These are phyloP conservation scores for Primulina huaijiensis DNA, from an alignment of 257 asterid species.

Conservation along the genomic window DNA sequence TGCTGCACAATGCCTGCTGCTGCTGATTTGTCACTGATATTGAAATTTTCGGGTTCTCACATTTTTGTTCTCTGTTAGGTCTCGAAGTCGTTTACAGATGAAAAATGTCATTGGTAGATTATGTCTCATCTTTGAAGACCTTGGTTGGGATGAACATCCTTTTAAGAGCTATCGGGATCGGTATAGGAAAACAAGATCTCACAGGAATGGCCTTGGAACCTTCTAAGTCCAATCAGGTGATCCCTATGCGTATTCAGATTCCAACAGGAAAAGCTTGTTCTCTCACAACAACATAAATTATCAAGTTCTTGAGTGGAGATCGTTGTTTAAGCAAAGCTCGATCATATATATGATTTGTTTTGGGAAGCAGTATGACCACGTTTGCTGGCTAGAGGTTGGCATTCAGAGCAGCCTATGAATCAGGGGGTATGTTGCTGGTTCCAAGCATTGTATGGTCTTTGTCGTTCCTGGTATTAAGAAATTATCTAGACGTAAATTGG, in stretches of 20 bases:
- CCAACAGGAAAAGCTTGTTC: conserved; percentile 77
- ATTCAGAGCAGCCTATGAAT: conserved; percentile 42
- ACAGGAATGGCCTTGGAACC: conserved; percentile 51
- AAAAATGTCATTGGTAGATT: conserved; percentile 46
- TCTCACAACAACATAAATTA: conserved; percentile 49
- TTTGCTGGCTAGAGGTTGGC: conserved; percentile 80
- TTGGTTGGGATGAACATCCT: conserved; percentile 53
- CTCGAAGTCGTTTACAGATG: conserved; percentile 44
- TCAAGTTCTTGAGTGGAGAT: conserved; percentile 61
- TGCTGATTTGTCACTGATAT: too few relatives aligned
- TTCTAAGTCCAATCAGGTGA: conserved; percentile 37
- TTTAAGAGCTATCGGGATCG: conserved; percentile 66
- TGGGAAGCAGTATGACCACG: conserved; percentile 99
- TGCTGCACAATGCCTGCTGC: too few relatives aligned
- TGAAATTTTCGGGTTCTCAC: too few relatives aligned
- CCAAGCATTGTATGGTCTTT: conserved; percentile 39
- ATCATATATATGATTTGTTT: conserved; percentile 58
- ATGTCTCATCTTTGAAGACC: conserved; percentile 48
- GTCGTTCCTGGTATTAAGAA: conserved; percentile 42
- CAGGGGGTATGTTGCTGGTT: conserved; percentile 28
- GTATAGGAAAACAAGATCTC: conserved; percentile 57
- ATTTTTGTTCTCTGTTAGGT: conserved; percentile 33
- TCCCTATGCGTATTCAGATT: conserved; percentile 47
- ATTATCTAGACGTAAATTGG: conserved; percentile 39
- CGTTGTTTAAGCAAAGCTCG: conserved; percentile 73